Evolutionary conservation across 2,329 filamentous ascomycete genomes (phyloP).

Genomic region (Paecilomyces formosus): DNA sequence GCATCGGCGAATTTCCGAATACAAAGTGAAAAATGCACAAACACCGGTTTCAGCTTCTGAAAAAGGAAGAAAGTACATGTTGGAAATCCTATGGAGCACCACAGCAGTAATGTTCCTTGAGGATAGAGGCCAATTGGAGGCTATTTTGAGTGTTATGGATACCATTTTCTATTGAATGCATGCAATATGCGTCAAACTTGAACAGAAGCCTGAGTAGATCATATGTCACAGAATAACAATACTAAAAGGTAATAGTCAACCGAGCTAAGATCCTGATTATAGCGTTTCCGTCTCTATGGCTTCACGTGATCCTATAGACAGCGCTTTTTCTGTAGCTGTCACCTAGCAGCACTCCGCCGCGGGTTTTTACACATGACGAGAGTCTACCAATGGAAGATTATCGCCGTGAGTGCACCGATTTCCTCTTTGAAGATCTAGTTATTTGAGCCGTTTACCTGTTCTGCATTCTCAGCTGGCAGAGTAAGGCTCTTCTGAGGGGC

Average conservation of each 20-base stretch:
- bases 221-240: not conserved
- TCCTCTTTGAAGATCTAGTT: constrained; percentile 3
- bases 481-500: constrained; percentile 44
- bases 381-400: not conserved
- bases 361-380: not conserved
- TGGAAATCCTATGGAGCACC: too few species aligned
- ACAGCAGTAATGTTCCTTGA: not conserved
- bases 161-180: not conserved
- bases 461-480: constrained; percentile 20
- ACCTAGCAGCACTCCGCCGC: too few species aligned
- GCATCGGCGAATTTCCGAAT: not conserved
- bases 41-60: too few species aligned
- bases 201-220: not conserved
- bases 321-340: too few species aligned
- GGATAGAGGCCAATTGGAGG: not conserved
- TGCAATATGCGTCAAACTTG: not conserved
- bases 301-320: too few species aligned
- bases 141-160: not conserved
- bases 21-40: not conserved
- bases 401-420: not conserved
- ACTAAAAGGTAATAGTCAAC: not conserved
- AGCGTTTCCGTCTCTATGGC: not conserved
- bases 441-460: constrained; percentile 13
- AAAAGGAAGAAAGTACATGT: not conserved
- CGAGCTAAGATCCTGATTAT: too few species aligned